Conservation (phyloP, 495 filamentous ascomycete species). For the Aspergillus funiculosus region DNA sequence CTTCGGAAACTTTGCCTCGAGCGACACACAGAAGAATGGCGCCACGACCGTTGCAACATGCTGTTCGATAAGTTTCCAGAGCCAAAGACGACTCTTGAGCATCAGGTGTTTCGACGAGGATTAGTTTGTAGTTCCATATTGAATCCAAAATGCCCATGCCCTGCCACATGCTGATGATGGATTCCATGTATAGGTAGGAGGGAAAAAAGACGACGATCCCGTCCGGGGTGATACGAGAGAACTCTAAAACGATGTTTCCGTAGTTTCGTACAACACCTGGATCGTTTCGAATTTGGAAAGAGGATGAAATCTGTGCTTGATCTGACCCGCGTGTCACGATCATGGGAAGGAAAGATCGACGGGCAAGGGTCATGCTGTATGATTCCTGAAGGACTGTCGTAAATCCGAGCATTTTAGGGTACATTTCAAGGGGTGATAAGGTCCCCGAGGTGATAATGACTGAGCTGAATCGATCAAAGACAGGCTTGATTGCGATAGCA, state of each 20-base stretch:
- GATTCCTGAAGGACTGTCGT: constrained; percentile 88
- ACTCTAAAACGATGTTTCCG: constrained; percentile 85
- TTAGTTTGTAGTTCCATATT: constrained; percentile 99
- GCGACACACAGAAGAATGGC: constrained; percentile 91
- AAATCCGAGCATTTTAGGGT: constrained; percentile 97
- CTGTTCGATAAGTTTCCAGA: constrained; percentile 92
- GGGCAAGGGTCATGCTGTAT: constrained; percentile 92
- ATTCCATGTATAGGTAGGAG: constrained; percentile 98
- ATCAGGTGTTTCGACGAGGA: constrained; percentile 96
- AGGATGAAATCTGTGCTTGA: constrained; percentile 82
- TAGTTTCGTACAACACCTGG: constrained; percentile 93
- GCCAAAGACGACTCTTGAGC: constrained; percentile 94
- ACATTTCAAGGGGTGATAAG: constrained; percentile 96
- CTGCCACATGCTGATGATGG: constrained; percentile 98
- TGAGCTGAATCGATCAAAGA: constrained; percentile 94
- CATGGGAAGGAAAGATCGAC: constrained; percentile 95
- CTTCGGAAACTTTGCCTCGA: constrained; percentile 93
- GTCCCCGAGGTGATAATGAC: constrained; percentile 99
- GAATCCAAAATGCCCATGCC: constrained; percentile 95
- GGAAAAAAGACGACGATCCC: constrained; percentile 99
- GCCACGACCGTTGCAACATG: constrained; percentile 93
- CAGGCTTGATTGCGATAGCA: constrained; percentile 95
- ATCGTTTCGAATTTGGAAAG: constrained; percentile 92
- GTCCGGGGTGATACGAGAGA: constrained; percentile 89
- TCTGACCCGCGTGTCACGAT: constrained; percentile 94